Base-by-base conservation (phyloP, 176 grass and related monocot genomes). In the Oryza glaberrima region DNA sequence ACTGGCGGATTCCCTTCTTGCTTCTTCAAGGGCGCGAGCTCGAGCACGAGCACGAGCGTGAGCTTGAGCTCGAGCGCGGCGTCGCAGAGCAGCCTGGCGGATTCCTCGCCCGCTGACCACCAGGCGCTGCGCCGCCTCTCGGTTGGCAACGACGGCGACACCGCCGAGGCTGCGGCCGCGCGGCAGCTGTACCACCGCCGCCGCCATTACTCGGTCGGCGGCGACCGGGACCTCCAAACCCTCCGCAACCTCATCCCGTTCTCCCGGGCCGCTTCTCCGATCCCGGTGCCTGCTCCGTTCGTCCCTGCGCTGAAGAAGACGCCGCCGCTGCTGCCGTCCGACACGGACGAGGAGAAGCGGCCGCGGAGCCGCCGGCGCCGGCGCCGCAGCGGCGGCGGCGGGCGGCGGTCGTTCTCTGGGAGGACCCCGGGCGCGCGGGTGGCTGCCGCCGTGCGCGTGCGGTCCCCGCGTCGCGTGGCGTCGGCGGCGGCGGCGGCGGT, bases 131-230 rank as follows among this genome's bases (percentile, higher is more conserved):
- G 82, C 30, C 92, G 90, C 23, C 85, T 82, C 14, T 94, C 88
- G 3, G 77, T 93, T 4, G 88, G 85, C 7, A 89, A 90, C 10
- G 82, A 70, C 23, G 36, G 36, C 36, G 58, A 83, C 61, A 25
- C 48, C 43, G 74, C 73, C 45, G 85, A 11, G 25, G 47, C 49
- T 48, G 16, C 69, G 67, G 66, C 44, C 32, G 81, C 72, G 22
- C 71, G 80, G 15, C 78, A 61, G 40, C 67, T 71, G 45, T 58
- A 3, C 52, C 89, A 3, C 54, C 94, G 71, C 36, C 81, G 68
- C 13, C 82, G 94, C 14, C 80, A 94, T 76, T 86, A 79, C 83
- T 92, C 90, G 5, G 68, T 92, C 43, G 90, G 85, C n/a, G 87
- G 91, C 61, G 90, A 94, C 60, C 68, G n/a, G 9, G 82, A 92